Base-by-base conservation (phyloP, 306 rosid species). In the Medicago lupulina region DNA sequence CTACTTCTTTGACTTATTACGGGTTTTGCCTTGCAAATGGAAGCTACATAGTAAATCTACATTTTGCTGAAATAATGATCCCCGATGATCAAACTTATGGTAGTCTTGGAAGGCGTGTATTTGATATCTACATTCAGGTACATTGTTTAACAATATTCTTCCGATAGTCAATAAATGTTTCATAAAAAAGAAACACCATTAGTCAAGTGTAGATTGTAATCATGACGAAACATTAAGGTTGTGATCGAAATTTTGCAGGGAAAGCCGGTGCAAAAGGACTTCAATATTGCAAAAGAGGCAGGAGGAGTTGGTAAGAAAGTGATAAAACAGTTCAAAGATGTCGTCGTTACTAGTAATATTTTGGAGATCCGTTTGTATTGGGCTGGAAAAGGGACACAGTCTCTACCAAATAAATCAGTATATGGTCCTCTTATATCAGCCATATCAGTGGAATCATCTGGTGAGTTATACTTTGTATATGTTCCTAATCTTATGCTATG, bases 371-470 rank as follows among this genome's bases (percentile, higher is more conserved):
- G 82, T 5, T 74, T 90, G 4, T 59, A 70, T 55, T 90, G 96
- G 96, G 89, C 89, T 3, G 95, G 95, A 60, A 90, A 81, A 73
- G 95, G 95, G 47, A 86, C 96, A 41, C 83, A 79, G 19, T 47
- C 7, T 38, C 43, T 90, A 47, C 96, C 93, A 8, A 9, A 2
- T 1, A 73, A 5, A 74, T 84, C 90, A 49, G 71, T 75, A 5
- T 90, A 86, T 54, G 96, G 96, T 14, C 96, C 96, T 78, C 91
- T 90, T 60, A 82, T 90, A 28, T 90, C 91, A 1, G 96, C 93
- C 31, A 85, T 90, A 41, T 82, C 89, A 3, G 73, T 68, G 2
- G 41, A 21, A 44, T 23, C 57, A 44, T 15, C 58, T 46, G 58
- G 41, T 68, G 13, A 34, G 58, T 68, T 46, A 46, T 23, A 25